Percentiles rank a stretch among this genome's conserved stretches.
Evolutionary conservation across 306 rosid species (phyloP).

Genomic region (Hippophae tibetana): DNA sequence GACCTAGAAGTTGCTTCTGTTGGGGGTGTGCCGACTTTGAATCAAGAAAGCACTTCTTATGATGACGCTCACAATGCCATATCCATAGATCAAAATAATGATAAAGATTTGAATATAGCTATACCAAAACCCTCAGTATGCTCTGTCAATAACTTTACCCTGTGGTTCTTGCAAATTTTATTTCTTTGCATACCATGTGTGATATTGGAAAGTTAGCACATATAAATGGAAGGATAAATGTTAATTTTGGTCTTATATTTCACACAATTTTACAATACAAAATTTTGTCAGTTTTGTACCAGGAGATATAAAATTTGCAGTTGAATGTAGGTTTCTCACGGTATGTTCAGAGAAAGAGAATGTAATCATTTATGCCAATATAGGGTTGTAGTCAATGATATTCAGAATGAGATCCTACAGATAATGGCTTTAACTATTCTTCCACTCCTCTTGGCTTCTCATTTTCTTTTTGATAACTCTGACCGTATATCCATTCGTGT

Average conservation of each 20-base stretch:
- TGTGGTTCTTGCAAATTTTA: too few relatives aligned
- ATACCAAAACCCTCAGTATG: slow-evolving; percentile 38
- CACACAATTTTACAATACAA: too few relatives aligned
- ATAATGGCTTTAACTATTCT: not conserved
- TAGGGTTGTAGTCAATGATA: not conserved
- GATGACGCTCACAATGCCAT: slow-evolving; percentile 17
- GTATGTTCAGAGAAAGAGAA: too few relatives aligned
- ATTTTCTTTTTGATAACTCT: too few relatives aligned
- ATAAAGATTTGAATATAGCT: slow-evolving; percentile 26
- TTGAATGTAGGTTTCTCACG: not conserved
- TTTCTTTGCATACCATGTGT: too few relatives aligned
- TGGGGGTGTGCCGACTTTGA: slow-evolving; percentile 21
- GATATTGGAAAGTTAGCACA: too few relatives aligned
- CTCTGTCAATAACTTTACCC: not conserved
- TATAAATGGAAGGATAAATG: too few relatives aligned
- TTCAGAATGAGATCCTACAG: not conserved
- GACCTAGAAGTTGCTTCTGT: slow-evolving; percentile 25
- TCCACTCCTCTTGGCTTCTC: not conserved
- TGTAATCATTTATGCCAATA: not conserved
- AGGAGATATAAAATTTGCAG: not conserved
- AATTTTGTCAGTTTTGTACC: not conserved
- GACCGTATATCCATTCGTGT: not conserved
- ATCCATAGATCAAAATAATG: slow-evolving; percentile 13
- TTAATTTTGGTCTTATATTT: too few relatives aligned
- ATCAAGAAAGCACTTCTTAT: slow-evolving; percentile 24